Percentiles rank a stretch among this genome's conserved stretches.
Evolutionary conservation across 306 rosid species (phyloP).

Genomic region (Rosa persica): DNA sequence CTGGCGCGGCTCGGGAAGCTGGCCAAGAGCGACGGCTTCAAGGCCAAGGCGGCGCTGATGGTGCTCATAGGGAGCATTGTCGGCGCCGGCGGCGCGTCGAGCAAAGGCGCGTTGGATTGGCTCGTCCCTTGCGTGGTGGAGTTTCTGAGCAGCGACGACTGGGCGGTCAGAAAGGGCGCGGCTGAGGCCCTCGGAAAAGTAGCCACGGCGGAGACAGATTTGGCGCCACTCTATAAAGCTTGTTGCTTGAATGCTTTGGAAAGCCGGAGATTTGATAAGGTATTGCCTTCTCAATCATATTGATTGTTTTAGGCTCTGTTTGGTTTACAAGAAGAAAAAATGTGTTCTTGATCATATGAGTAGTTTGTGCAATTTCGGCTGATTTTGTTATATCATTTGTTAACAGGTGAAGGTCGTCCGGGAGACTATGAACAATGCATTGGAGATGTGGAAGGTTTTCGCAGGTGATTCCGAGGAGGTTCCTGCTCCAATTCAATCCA

Average conservation of each 20-base stretch:
- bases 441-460: conserved; percentile 80
- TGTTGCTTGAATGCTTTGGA: conserved; percentile 73
- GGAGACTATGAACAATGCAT: conserved; percentile 77
- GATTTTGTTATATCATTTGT: conserved; percentile 4
- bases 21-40: conserved; percentile 69
- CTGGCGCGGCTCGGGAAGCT: conserved; percentile 75
- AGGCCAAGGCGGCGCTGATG: conserved; percentile 75
- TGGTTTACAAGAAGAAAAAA: conserved; percentile 19
- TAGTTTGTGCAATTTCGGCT: neutral
- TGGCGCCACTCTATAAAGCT: conserved; percentile 55
- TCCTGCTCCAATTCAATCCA: conserved; percentile 44
- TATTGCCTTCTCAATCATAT: neutral
- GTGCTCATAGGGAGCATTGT: conserved; percentile 70
- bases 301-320: conserved; percentile 1
- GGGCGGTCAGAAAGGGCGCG: conserved; percentile 91
- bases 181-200: conserved; percentile 80
- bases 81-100: conserved; percentile 74
- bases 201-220: conserved; percentile 59
- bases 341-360: conserved; percentile 1
- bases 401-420: conserved; percentile 85
- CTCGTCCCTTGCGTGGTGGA: conserved; percentile 71
- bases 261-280: conserved; percentile 92
- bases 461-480: conserved; percentile 39
- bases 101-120: conserved; percentile 67
- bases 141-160: conserved; percentile 73